phyloP scores from a whole-genome alignment of 768 basidiomycete genomes.

The Pulveroboletus frians region DNA sequence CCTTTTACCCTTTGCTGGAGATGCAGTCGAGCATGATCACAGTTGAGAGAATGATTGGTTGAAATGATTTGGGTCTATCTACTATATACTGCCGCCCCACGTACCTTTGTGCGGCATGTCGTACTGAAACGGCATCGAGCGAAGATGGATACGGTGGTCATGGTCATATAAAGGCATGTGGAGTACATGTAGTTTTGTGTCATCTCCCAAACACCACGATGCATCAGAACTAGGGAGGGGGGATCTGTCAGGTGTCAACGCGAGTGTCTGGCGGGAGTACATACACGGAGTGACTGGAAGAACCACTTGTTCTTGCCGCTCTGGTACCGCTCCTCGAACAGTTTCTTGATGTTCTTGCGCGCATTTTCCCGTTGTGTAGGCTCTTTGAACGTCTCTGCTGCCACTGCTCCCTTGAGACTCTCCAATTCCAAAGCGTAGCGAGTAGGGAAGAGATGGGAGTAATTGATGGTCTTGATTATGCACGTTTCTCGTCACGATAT shows the following conservation, averaged over 20 bases:
- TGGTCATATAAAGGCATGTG: constrained; percentile 29
- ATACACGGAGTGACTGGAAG: constrained; percentile 81
- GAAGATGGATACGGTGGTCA: constrained; percentile 20
- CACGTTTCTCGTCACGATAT: neutral
- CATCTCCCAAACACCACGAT: constrained; percentile 15
- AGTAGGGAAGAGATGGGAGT: constrained; percentile 98
- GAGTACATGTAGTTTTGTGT: constrained; percentile 38
- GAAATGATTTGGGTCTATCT: neutral
- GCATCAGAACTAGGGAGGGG: constrained; percentile 32
- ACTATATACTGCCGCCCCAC: neutral
- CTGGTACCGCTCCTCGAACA: constrained; percentile 92
- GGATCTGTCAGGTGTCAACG: constrained; percentile 2
- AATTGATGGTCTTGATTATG: constrained; percentile 75
- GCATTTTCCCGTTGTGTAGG: constrained; percentile 90
- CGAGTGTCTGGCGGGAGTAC: constrained; percentile 9
- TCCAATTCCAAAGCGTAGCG: constrained; percentile 98
- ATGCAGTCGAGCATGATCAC: neutral
- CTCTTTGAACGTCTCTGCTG: constrained; percentile 94
- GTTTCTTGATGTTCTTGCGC: constrained; percentile 95
- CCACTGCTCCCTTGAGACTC: constrained; percentile 81
- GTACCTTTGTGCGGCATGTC: neutral
- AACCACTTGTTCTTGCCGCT: constrained; percentile 98
- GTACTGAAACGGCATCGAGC: neutral
- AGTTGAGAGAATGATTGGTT: neutral
- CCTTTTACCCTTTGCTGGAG: neutral